Percentiles rank a stretch among this genome's conserved stretches.
Conservation (phyloP, 768 basidiomycete genomes). For the Suillus paluster region DNA sequence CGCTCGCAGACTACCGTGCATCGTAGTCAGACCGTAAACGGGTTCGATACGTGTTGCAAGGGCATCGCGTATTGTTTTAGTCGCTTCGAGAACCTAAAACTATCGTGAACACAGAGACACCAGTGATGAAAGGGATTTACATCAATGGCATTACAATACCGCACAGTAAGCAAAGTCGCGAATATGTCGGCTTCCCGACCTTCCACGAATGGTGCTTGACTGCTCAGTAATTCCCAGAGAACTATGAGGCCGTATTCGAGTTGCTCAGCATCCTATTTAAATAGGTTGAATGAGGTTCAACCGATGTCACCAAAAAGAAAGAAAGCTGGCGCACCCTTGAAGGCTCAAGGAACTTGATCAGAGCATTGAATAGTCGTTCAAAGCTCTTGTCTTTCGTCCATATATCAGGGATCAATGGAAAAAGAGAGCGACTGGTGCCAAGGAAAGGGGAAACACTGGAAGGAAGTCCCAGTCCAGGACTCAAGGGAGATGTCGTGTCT, state of each 20-base stretch:
- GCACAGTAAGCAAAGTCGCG: slow-evolving; percentile 66
- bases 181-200: slow-evolving; percentile 82
- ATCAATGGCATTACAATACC: slow-evolving; percentile 72
- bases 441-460: slow-evolving; percentile 63
- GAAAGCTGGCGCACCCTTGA: slow-evolving; percentile 52
- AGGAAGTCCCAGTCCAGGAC: slow-evolving; percentile 54
- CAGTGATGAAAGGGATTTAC: slow-evolving; percentile 45
- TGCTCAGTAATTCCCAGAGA: slow-evolving; percentile 82
- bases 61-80: slow-evolving; percentile 78
- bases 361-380: slow-evolving; percentile 66
- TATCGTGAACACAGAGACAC: slow-evolving; percentile 2
- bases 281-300: slow-evolving; percentile 6
- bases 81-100: slow-evolving; percentile 77
- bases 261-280: slow-evolving; percentile 58
- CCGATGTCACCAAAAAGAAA: background rate
- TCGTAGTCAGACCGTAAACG: slow-evolving; percentile 82
- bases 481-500: slow-evolving; percentile 53
- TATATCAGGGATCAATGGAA: slow-evolving; percentile 55
- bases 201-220: slow-evolving; percentile 74
- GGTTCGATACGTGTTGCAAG: slow-evolving; percentile 76
- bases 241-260: slow-evolving; percentile 82
- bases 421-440: slow-evolving; percentile 39
- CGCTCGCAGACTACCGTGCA: slow-evolving; percentile 71
- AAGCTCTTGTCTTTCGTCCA: slow-evolving; percentile 79
- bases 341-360: slow-evolving; percentile 67